A percentile compares a stretch with the other conserved stretches of the same genome.
phyloP scores from a whole-genome alignment of 352 stramenopile genomes.

The Globisporangium solare region DNA sequence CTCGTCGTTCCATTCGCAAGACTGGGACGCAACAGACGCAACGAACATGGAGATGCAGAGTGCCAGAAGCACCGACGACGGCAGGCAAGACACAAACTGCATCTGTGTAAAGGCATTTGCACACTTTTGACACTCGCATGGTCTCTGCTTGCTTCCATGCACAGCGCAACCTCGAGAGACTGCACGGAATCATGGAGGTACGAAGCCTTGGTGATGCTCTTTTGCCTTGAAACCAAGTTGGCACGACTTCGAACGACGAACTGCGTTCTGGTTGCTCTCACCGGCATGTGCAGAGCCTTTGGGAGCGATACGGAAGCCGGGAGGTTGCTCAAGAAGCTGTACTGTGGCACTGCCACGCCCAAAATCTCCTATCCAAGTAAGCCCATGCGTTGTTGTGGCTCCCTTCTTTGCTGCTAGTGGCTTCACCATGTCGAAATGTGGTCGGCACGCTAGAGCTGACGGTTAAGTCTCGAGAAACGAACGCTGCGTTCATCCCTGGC shows the following conservation, averaged over 20 bases:
- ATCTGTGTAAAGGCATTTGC: neutral
- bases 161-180: neutral
- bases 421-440: neutral
- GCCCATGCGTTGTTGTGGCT: constrained; percentile 4
- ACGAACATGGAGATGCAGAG: neutral
- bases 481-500: constrained; percentile 59
- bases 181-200: constrained; percentile 17
- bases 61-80: neutral
- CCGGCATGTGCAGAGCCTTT: constrained; percentile 38
- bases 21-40: neutral
- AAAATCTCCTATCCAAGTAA: constrained; percentile 71
- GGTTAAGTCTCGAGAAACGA: constrained; percentile 30
- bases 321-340: constrained; percentile 69
- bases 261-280: neutral
- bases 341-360: constrained; percentile 58
- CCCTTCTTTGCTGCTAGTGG: neutral
- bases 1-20: neutral
- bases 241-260: too few relatives aligned
- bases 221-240: too few relatives aligned
- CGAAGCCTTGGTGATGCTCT: neutral
- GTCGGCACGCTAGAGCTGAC: constrained; percentile 38
- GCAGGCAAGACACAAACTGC: neutral
- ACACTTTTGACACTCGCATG: neutral
- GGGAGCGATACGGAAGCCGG: constrained; percentile 71
- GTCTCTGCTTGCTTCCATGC: neutral